Percentiles rank a stretch among this genome's conserved stretches.
Evolutionary conservation across 2,329 filamentous ascomycete species (phyloP).

Genomic region (Pseudocercospora musae): DNA sequence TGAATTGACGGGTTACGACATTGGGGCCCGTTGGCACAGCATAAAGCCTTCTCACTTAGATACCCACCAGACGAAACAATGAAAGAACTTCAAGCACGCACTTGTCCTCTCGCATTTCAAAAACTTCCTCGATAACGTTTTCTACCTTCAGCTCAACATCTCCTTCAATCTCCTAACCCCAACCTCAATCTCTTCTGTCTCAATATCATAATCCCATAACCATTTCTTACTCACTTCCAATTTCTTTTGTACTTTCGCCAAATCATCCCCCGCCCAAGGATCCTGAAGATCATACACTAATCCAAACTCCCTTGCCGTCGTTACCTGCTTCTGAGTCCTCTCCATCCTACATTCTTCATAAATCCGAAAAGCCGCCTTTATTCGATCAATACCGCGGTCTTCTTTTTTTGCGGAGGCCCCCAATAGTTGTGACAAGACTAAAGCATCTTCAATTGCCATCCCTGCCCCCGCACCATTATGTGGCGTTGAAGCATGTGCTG

Average conservation of each 20-base stretch:
- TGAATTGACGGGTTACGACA: neutral
- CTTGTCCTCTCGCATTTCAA: no score
- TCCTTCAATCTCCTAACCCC: no score
- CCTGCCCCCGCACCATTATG: slow-evolving; percentile 57
- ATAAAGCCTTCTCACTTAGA: neutral
- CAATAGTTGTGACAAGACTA: slow-evolving; percentile 44
- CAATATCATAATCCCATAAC: slow-evolving; percentile 42
- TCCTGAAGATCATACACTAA: slow-evolving; percentile 41
- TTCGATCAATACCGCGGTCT: no score
- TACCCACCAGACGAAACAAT: neutral
- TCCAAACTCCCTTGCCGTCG: slow-evolving; percentile 40
- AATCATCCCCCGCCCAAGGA: slow-evolving; percentile 34
- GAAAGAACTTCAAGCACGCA: no score
- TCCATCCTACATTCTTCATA: slow-evolving; percentile 41
- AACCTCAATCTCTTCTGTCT: neutral
- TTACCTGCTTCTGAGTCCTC: slow-evolving; percentile 40
- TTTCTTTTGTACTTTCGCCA: slow-evolving; percentile 33
- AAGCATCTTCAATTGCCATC: slow-evolving; percentile 55
- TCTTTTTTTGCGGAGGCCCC: slow-evolving; percentile 18
- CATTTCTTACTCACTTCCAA: slow-evolving; percentile 36
- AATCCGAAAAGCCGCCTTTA: slow-evolving; percentile 35
- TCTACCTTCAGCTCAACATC: no score
- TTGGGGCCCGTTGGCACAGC: neutral
- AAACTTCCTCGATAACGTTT: no score
- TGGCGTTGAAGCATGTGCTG: slow-evolving; percentile 55